Evolutionary conservation across 2,329 filamentous ascomycete species (phyloP).

Genomic region (Colletotrichum destructivum): DNA sequence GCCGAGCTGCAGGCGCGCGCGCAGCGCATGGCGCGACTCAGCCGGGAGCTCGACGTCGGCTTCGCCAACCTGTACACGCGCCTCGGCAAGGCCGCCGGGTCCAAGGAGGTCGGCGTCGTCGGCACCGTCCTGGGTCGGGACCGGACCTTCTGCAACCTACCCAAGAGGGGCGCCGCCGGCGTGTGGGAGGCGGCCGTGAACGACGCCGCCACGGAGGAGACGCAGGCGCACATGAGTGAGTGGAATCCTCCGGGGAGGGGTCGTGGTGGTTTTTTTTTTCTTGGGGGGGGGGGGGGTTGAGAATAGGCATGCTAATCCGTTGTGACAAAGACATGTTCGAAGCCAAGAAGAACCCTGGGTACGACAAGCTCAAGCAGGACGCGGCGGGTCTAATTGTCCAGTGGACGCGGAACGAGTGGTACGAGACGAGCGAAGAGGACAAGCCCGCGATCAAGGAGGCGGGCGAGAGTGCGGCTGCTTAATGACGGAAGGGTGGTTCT

Average conservation of each 20-base stretch:
- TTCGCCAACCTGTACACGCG: slow-evolving; percentile 91
- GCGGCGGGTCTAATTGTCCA: slow-evolving; percentile 75
- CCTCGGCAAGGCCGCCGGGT: slow-evolving; percentile 77
- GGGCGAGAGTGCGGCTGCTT: slow-evolving; percentile 34
- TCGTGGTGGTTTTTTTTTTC: not conserved
- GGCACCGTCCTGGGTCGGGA: slow-evolving; percentile 76
- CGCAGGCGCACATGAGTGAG: slow-evolving; percentile 82
- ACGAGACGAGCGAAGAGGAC: slow-evolving; percentile 66
- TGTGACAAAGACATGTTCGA: slow-evolving; percentile 77
- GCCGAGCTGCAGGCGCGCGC: slow-evolving; percentile 86
- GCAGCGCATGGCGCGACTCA: slow-evolving; percentile 75
- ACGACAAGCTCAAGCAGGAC: slow-evolving; percentile 75
- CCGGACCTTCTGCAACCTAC: slow-evolving; percentile 91
- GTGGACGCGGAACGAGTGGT: slow-evolving; percentile 79
- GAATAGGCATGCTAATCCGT: slow-evolving; percentile 32
- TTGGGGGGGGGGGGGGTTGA: no score
- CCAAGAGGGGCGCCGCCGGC: slow-evolving; percentile 66
- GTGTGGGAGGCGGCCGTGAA: slow-evolving; percentile 83
- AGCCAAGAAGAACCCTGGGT: slow-evolving; percentile 79
- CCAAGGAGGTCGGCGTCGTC: slow-evolving; percentile 67
- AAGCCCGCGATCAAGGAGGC: slow-evolving; percentile 44
- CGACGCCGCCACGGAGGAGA: slow-evolving; percentile 84
- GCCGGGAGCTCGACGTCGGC: slow-evolving; percentile 77
- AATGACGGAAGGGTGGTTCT: not conserved
- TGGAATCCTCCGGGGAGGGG: slow-evolving; percentile 34